phyloP scores from a whole-genome alignment of 352 stramenopile genomes.

The Discostella stelligera region DNA sequence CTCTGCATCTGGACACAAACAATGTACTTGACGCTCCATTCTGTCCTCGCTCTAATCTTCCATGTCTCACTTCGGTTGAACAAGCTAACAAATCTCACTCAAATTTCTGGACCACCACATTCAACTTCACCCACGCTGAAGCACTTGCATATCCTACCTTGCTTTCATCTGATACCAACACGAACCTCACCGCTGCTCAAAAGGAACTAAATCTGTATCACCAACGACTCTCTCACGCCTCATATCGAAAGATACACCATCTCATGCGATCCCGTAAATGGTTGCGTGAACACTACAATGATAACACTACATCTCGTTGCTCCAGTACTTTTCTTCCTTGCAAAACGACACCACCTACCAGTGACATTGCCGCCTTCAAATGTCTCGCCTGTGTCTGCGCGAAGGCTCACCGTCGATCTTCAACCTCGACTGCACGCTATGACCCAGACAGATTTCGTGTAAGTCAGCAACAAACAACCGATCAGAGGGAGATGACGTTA shows the following conservation, averaged over 20 bases:
- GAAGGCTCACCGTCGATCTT: neutral
- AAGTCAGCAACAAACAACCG: conserved; percentile 1
- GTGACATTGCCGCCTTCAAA: neutral
- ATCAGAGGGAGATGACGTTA: neutral
- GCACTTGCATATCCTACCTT: conserved; percentile 1
- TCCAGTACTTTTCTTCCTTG: conserved; percentile 6
- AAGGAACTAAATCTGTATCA: conserved; percentile 58
- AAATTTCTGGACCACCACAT: conserved; percentile 7
- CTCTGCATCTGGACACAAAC: conserved; percentile 5
- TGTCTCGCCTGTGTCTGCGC: conserved; percentile 14
- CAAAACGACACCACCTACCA: no score
- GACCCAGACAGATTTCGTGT: neutral
- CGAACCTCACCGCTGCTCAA: conserved; percentile 40
- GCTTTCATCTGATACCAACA: conserved; percentile 20
- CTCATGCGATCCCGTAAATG: conserved; percentile 21
- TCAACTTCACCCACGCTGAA: conserved; percentile 5
- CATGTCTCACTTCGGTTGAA: neutral
- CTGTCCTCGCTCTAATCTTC: neutral
- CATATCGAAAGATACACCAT: conserved; percentile 26
- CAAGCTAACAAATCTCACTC: neutral
- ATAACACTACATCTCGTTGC: neutral
- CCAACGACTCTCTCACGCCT: conserved; percentile 42
- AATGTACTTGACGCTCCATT: conserved; percentile 3
- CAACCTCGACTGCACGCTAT: neutral
- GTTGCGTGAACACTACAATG: neutral